A percentile compares a stretch with the other conserved stretches of the same genome.
Conservation (phyloP, 164 flowering plant genomes). For the Liriodendron chinense region DNA sequence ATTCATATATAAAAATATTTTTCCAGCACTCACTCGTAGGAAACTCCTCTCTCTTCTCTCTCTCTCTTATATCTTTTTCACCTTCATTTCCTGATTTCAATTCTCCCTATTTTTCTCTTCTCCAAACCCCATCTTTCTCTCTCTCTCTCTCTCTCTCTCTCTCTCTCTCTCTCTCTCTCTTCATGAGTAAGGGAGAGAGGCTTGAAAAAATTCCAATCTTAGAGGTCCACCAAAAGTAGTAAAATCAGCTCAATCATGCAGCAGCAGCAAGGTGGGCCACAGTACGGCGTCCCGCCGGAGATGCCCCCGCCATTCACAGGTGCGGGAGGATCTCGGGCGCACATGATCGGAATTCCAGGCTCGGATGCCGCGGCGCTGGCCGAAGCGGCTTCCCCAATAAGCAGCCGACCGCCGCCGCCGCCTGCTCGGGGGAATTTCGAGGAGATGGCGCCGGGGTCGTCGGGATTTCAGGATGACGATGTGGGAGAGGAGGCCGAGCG, state of each 20-base stretch:
- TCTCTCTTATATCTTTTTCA: conserved; percentile 19
- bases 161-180: conserved; percentile 15
- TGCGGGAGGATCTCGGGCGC: conserved; percentile 7
- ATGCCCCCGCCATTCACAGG: conserved; percentile 18
- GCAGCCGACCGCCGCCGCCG: conserved; percentile 48
- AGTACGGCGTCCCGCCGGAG: conserved; percentile 35
- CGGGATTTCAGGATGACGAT: conserved; percentile 31
- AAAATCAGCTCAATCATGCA: not conserved
- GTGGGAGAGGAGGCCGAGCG: conserved; percentile 36
- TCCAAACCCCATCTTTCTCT: conserved; percentile 8
- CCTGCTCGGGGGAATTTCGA: conserved; percentile 36
- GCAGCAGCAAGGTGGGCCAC: conserved; percentile 49
- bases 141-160: no score
- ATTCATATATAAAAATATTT: conserved; percentile 1
- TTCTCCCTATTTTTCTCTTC: conserved; percentile 6
- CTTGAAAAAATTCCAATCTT: not conserved
- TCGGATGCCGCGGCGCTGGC: conserved; percentile 11
- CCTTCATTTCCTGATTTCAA: conserved; percentile 15
- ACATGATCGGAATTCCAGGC: conserved; percentile 14
- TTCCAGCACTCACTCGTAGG: conserved; percentile 35
- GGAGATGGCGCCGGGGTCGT: conserved; percentile 27
- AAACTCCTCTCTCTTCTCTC: conserved; percentile 23
- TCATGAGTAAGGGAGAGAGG: conserved; percentile 9
- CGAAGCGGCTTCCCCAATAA: conserved; percentile 40
- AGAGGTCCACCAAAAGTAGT: not conserved